These are phyloP conservation scores for Dactylis glomerata DNA, from an alignment of 176 grass and related monocot genomes.

Conservation along the genomic window DNA sequence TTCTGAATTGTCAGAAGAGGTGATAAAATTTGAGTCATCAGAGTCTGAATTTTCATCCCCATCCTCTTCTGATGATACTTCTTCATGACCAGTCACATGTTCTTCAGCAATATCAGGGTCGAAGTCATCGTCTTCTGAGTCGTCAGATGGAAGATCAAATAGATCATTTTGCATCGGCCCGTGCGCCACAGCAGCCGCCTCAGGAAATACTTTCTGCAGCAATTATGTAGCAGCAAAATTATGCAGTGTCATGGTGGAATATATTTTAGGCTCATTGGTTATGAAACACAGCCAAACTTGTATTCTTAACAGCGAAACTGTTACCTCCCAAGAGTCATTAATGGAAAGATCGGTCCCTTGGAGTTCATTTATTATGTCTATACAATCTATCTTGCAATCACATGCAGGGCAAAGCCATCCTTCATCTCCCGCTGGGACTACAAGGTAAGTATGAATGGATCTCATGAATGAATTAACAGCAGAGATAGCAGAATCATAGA, in stretches of 20 bases:
- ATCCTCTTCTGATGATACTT: slow-evolving; percentile 37
- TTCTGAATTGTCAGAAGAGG: slow-evolving; percentile 51
- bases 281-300: neutral
- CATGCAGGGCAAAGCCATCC: slow-evolving; percentile 92
- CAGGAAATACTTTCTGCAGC: slow-evolving; percentile 92
- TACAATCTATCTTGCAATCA: slow-evolving; percentile 91
- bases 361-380: slow-evolving; percentile 75
- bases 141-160: slow-evolving; percentile 74
- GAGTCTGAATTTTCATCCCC: slow-evolving; percentile 59
- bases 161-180: slow-evolving; percentile 40
- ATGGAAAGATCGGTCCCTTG: slow-evolving; percentile 70
- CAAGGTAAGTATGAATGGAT: slow-evolving; percentile 33
- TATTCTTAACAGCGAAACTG: neutral
- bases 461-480: slow-evolving; percentile 32
- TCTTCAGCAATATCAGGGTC: slow-evolving; percentile 49
- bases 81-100: slow-evolving; percentile 31
- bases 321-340: slow-evolving; percentile 83
- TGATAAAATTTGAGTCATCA: slow-evolving; percentile 67
- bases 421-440: slow-evolving; percentile 85
- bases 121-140: slow-evolving; percentile 80
- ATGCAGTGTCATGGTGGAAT: slow-evolving; percentile 1
- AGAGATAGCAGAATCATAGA: neutral
- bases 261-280: neutral
- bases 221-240: slow-evolving; percentile 24
- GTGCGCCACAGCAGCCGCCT: slow-evolving; percentile 48